Evolutionary conservation across 2,329 filamentous ascomycete genomes (phyloP).

Genomic region (Neophaeococcomyces aloes): DNA sequence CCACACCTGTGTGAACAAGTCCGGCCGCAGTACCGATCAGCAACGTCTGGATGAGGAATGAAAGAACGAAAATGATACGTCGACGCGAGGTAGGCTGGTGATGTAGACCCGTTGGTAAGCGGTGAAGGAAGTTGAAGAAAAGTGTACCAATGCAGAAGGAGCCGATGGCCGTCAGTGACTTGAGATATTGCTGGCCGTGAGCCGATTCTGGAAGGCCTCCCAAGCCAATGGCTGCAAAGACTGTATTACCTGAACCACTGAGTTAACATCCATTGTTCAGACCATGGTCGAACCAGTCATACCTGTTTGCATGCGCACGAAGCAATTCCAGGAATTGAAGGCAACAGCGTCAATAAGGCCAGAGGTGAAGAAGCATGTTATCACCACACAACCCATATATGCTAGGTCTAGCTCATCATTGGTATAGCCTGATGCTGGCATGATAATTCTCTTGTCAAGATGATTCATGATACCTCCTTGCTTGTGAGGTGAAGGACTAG

Average conservation of each 20-base stretch:
- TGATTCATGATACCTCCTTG: conserved; percentile 1
- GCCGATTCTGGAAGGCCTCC: conserved; percentile 30
- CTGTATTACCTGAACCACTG: conserved; percentile 29
- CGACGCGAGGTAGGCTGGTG: conserved; percentile 25
- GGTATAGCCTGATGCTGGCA: conserved; percentile 10
- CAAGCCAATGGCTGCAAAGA: conserved; percentile 35
- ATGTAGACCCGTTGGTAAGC: conserved; percentile 25
- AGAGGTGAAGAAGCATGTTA: conserved; percentile 33
- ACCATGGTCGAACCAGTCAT: conserved; percentile 11
- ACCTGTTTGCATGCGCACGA: conserved; percentile 40
- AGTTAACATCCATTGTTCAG: neutral
- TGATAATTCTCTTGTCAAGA: neutral
- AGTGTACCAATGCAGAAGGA: conserved; percentile 31
- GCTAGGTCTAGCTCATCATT: conserved; percentile 15
- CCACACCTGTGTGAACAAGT: conserved; percentile 27
- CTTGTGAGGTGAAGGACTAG: neutral
- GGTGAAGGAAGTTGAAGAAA: conserved; percentile 30
- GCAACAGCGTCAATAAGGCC: conserved; percentile 37
- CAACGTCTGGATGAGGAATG: conserved; percentile 30
- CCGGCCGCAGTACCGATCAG: conserved; percentile 27
- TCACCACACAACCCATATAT: conserved; percentile 15
- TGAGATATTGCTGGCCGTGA: conserved; percentile 33
- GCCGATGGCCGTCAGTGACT: conserved; percentile 32
- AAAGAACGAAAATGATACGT: conserved; percentile 30
- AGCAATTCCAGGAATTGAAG: conserved; percentile 39